Percentiles rank a stretch among this genome's conserved stretches.
These are phyloP conservation scores for Epichloe gansuensis DNA, from an alignment of 2,329 filamentous ascomycete genomes.

Conservation along the genomic window DNA sequence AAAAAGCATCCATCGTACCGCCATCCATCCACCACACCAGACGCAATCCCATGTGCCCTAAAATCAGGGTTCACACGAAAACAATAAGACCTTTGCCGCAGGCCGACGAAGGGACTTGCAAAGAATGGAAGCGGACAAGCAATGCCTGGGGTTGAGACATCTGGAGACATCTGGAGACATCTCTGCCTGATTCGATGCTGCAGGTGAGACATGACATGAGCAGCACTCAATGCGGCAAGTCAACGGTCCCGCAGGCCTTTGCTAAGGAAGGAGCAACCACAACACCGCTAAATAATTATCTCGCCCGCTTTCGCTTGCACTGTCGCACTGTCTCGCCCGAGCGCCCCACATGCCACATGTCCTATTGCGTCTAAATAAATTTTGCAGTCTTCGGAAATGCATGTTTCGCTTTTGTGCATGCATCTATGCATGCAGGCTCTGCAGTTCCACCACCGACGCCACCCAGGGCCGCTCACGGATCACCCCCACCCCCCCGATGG, in stretches of 20 bases:
- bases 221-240: background rate
- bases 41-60: background rate
- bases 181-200: background rate
- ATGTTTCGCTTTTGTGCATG: background rate
- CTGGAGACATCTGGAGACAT: background rate
- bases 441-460: background rate
- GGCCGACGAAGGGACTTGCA: background rate
- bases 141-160: background rate
- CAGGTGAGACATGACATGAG: background rate
- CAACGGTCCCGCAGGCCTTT: background rate
- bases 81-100: background rate
- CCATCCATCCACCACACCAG: background rate
- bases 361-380: background rate
- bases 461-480: background rate
- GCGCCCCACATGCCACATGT: conserved; percentile 7
- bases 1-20: background rate
- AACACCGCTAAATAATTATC: background rate
- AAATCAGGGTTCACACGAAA: background rate
- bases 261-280: background rate
- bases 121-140: background rate
- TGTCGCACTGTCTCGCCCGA: conserved; percentile 5
- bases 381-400: background rate
- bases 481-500: conserved; percentile 3
- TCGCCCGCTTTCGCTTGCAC: background rate
- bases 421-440: background rate